A percentile compares a stretch with the other conserved stretches of the same genome.
These are phyloP conservation scores for Bothriochloa decipiens DNA, from an alignment of 176 grass and related monocot genomes.

Conservation along the genomic window DNA sequence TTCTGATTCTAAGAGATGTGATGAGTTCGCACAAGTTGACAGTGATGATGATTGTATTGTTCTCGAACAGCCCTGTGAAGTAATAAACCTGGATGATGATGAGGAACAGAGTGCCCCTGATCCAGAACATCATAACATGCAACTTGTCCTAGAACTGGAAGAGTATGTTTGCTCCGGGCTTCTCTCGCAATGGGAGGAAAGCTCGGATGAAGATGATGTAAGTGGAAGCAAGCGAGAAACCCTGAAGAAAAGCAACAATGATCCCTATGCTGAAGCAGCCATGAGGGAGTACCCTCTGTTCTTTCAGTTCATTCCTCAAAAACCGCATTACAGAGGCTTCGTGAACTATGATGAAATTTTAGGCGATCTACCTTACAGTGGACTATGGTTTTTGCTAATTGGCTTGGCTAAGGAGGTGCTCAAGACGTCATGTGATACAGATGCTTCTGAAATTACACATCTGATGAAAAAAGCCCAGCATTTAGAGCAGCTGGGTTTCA, in stretches of 20 bases:
- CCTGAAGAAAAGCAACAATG: constrained; percentile 18
- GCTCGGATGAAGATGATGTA: constrained; percentile 49
- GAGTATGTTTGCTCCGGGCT: constrained; percentile 58
- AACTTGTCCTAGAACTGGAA: constrained; percentile 63
- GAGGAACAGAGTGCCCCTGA: constrained; percentile 24
- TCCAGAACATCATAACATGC: constrained; percentile 32
- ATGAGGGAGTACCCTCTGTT: constrained; percentile 58
- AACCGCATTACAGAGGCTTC: constrained; percentile 66
- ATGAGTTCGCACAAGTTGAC: background rate
- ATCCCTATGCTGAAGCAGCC: constrained; percentile 56
- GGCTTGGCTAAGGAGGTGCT: constrained; percentile 52
- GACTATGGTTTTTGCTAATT: constrained; percentile 58
- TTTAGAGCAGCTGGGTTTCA: constrained; percentile 56
- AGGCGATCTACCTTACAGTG: constrained; percentile 48
- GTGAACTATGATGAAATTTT: constrained; percentile 34
- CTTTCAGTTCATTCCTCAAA: constrained; percentile 65
- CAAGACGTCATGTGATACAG: constrained; percentile 58
- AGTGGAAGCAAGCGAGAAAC: constrained; percentile 25
- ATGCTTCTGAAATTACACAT: constrained; percentile 39
- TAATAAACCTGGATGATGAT: constrained; percentile 48
- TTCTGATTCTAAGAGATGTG: constrained; percentile 9
- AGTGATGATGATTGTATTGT: constrained; percentile 50
- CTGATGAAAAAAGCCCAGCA: constrained; percentile 48
- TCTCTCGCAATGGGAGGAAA: constrained; percentile 55
- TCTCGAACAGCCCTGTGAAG: constrained; percentile 31